Evolutionary conservation across 306 rosid species (phyloP), one percentile per base, ranked within the genome.

Genomic region (Prosopis cineraria): DNA sequence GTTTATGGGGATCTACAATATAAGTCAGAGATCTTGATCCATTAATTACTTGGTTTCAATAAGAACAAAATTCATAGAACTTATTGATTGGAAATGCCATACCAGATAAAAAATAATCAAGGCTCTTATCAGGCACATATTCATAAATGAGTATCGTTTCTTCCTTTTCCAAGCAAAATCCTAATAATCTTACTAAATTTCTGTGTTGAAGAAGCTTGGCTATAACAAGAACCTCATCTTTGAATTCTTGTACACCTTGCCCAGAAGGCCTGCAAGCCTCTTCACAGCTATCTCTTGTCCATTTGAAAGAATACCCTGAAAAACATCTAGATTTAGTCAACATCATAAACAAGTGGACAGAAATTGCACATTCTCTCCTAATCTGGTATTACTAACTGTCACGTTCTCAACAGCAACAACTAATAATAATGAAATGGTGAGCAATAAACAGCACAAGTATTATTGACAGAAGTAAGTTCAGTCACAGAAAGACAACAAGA

Each of bases 251-350:
- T 1, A 68, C 24, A 19, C 91, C 94, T 84, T 91, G 97, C 7
- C 47, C 29, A 14, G 94, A 88, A 20, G 62, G 31, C n/a, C 63
- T 11, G 83, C 80, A 39, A 89, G 86, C 81, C 94, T 88, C 66
- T 91, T 89, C 65, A 91, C 94, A 31, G 97, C 97, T 39, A 91
- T 72, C 41, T 81, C 80, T 84, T 82, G 83, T 30, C 88, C 88
- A 79, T 82, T 29, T 0, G 84, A 12, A 47, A 88, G 88, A 22
- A 27, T 50, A 14, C 94, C 97, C 94, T 88, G 74, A 77, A 45
- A 74, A 63, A 40, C 5, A 65, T 55, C 41, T 68, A 16, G 58
- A 7, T 12, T 48, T 43, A 43, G 27, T 31, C 22, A 58, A 58
- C 30, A 22, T 6, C 30, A 17, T 37, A 50, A 72, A 67, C 14